A percentile compares a stretch with the other conserved stretches of the same genome.
Conservation (phyloP, 192 early-diverging fungal genomes). For the Backusella psychrophila region DNA sequence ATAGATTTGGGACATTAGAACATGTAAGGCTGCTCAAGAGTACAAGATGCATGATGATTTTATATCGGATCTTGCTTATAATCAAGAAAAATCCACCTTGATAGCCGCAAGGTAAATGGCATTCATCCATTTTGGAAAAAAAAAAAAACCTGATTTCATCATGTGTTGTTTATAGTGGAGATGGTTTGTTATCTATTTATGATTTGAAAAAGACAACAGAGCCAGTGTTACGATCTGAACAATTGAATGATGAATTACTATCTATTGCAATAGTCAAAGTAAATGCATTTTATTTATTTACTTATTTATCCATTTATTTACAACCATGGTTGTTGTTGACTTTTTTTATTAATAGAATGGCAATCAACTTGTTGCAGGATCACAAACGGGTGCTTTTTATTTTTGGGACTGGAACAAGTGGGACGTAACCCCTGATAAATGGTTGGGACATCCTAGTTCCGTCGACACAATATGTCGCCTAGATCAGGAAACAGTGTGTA, state of each 20-base stretch:
- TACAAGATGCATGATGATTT: constrained; percentile 90
- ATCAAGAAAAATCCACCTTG: constrained; percentile 65
- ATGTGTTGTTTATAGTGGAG: constrained; percentile 56
- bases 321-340: background rate
- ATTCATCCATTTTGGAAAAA: background rate
- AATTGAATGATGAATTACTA: constrained; percentile 93
- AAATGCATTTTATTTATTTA: background rate
- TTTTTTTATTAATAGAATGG: constrained; percentile 50
- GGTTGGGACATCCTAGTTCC: constrained; percentile 92
- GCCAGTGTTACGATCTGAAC: constrained; percentile 75
- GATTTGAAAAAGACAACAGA: constrained; percentile 84
- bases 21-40: constrained; percentile 66
- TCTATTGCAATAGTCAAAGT: constrained; percentile 74
- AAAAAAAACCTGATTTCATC: background rate
- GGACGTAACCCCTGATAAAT: constrained; percentile 85
- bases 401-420: constrained; percentile 88
- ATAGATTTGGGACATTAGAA: constrained; percentile 88
- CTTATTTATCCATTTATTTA: background rate
- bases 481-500: constrained; percentile 80
- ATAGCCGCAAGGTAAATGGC: constrained; percentile 64
- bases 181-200: constrained; percentile 86
- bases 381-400: constrained; percentile 84
- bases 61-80: constrained; percentile 83
- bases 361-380: constrained; percentile 85
- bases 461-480: constrained; percentile 85